A percentile compares a stretch with the other conserved stretches of the same genome.
These are phyloP conservation scores for Decorospora gaudefroyi DNA, from an alignment of 2,329 filamentous ascomycete genomes.

Conservation along the genomic window DNA sequence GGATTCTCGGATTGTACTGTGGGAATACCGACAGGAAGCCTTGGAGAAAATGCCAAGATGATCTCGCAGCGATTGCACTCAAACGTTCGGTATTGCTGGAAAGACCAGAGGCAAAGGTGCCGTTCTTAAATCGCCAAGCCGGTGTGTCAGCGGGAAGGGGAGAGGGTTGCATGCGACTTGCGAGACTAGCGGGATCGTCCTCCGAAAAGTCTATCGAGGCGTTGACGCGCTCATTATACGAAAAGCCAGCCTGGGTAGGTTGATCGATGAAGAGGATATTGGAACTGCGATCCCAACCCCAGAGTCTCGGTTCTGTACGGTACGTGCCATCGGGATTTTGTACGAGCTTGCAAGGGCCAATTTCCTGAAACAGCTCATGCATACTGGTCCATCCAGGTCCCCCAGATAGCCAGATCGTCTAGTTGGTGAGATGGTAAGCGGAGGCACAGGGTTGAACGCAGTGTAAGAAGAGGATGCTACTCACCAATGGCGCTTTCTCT, in stretches of 20 bases:
- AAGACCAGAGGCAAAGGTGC: constrained; percentile 66
- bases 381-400: constrained; percentile 68
- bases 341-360: constrained; percentile 56
- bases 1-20: constrained; percentile 58
- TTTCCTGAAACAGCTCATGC: constrained; percentile 66
- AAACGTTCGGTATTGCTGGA: constrained; percentile 58
- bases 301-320: constrained; percentile 62
- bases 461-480: too few species aligned
- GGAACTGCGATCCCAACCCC: constrained; percentile 67
- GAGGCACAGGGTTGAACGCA: too few species aligned
- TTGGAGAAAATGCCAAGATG: constrained; percentile 69
- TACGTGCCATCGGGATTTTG: constrained; percentile 53
- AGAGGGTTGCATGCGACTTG: constrained; percentile 32
- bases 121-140: constrained; percentile 59
- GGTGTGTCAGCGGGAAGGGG: constrained; percentile 33
- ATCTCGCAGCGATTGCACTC: constrained; percentile 60
- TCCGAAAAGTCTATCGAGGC: constrained; percentile 28
- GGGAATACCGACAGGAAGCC: constrained; percentile 64
- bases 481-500: constrained; percentile 55
- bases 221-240: constrained; percentile 67
- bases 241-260: constrained; percentile 72
- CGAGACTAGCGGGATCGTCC: neutral
- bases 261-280: constrained; percentile 65
- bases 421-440: too few species aligned
- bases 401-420: constrained; percentile 68